phyloP scores from a whole-genome alignment of 441 rosid species.

The Metrosideros polymorpha region DNA sequence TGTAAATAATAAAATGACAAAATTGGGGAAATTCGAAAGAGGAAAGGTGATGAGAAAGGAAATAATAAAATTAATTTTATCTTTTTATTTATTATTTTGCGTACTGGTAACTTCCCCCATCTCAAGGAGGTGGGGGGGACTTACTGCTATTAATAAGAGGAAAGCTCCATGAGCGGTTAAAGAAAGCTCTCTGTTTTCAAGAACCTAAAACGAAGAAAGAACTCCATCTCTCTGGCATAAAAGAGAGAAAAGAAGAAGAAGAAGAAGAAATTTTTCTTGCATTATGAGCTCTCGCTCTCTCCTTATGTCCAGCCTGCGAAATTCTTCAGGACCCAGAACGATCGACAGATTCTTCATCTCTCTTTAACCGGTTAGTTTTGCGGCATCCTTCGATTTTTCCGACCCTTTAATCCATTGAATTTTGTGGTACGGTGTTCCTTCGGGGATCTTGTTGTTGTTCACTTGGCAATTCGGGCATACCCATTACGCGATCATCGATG shows the following conservation, averaged over 20 bases:
- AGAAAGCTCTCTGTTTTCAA: not conserved
- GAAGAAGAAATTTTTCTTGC: not conserved
- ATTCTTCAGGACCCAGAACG: not conserved
- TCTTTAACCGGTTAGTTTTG: not conserved
- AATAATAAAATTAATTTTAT: not conserved
- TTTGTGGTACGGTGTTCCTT: not conserved
- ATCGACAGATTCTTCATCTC: not conserved
- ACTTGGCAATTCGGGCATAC: not conserved
- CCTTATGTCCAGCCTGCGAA: not conserved
- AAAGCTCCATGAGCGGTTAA: not conserved
- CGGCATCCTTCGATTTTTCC: not conserved
- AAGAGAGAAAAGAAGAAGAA: too few relatives aligned
- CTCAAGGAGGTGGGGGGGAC: not conserved
- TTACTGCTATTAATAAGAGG: not conserved
- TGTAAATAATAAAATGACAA: not conserved
- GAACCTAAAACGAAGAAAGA: not conserved
- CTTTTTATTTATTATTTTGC: not conserved
- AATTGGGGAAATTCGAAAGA: not conserved
- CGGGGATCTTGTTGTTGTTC: not conserved
- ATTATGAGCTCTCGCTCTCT: not conserved
- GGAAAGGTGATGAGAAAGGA: not conserved
- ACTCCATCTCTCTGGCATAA: not conserved
- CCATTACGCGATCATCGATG: not conserved
- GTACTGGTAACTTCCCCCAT: not conserved
- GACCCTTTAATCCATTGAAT: not conserved